Percentiles rank a stretch among this genome's conserved stretches.
phyloP scores from a whole-genome alignment of 1,139 yeast genomes.

The Ogataea hybrid region DNA sequence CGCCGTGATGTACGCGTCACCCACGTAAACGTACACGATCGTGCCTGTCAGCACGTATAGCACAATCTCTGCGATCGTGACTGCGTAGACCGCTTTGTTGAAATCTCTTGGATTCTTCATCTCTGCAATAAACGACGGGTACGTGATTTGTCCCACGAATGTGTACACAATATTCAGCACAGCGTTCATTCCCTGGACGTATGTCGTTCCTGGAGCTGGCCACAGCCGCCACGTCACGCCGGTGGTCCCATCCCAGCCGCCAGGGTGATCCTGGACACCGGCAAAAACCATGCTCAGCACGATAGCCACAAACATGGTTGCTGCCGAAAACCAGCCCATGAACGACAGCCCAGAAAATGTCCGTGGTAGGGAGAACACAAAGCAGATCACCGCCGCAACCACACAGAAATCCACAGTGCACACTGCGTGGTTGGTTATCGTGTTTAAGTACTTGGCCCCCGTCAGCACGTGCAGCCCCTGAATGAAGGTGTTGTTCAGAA shows the following conservation, averaged over 20 bases:
- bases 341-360: conserved; percentile 52
- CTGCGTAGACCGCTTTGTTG: conserved; percentile 53
- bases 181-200: conserved; percentile 55
- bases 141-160: conserved; percentile 62
- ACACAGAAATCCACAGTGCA: conserved; percentile 53
- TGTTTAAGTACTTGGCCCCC: conserved; percentile 59
- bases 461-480: conserved; percentile 59
- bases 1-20: conserved; percentile 51
- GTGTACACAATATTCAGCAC: conserved; percentile 59
- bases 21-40: conserved; percentile 56
- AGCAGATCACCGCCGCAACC: conserved; percentile 46
- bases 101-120: conserved; percentile 59
- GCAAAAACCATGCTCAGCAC: conserved; percentile 52
- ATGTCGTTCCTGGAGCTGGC: conserved; percentile 51
- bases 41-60: conserved; percentile 54
- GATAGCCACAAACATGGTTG: conserved; percentile 57
- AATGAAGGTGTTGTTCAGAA: conserved; percentile 53
- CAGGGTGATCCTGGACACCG: conserved; percentile 51
- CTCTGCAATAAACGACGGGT: conserved; percentile 60
- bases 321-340: conserved; percentile 52
- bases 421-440: conserved; percentile 44
- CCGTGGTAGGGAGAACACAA: conserved; percentile 51
- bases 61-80: conserved; percentile 48
- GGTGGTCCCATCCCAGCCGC: conserved; percentile 34
- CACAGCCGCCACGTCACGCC: conserved; percentile 47